Evolutionary conservation across 1,139 yeast species (phyloP).

Genomic region (Kodamaea sp.): DNA sequence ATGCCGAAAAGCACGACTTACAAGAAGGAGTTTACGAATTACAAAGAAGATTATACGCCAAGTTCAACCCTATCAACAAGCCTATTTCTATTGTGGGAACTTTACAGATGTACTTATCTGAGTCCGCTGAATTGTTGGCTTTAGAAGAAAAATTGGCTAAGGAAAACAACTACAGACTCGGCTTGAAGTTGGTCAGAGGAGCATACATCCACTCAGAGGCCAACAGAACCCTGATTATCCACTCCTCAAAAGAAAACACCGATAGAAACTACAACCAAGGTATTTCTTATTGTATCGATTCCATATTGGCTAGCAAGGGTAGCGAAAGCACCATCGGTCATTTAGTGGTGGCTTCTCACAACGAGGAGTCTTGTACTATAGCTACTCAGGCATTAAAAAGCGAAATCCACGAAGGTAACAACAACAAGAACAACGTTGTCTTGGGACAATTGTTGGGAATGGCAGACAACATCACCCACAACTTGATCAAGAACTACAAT

Average conservation of each 20-base stretch:
- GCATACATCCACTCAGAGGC: constrained; percentile 94
- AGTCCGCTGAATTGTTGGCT: constrained; percentile 62
- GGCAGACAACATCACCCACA: constrained; percentile 89
- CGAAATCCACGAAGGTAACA: constrained; percentile 22
- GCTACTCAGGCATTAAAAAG: constrained; percentile 59
- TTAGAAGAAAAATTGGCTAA: constrained; percentile 67
- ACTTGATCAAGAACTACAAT: constrained; percentile 62
- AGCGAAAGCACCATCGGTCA: constrained; percentile 69
- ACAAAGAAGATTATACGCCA: constrained; percentile 78
- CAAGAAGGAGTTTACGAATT: constrained; percentile 91
- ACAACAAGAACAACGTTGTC: constrained; percentile 64
- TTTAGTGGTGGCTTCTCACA: constrained; percentile 91
- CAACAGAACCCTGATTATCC: constrained; percentile 65
- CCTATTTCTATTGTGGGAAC: constrained; percentile 84
- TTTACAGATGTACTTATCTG: constrained; percentile 86
- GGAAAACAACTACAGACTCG: constrained; percentile 67
- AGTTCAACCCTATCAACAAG: constrained; percentile 61
- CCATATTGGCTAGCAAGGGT: constrained; percentile 49
- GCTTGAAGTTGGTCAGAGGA: constrained; percentile 94
- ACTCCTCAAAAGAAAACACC: constrained; percentile 72
- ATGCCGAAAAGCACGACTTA: constrained; percentile 86
- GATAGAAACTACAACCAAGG: constrained; percentile 77
- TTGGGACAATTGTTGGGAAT: constrained; percentile 92
- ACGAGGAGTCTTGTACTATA: constrained; percentile 71
- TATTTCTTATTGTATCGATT: constrained; percentile 61